These are phyloP conservation scores for Cyclotella cryptica DNA, from an alignment of 108 stramenopile genomes.

Conservation along the genomic window DNA sequence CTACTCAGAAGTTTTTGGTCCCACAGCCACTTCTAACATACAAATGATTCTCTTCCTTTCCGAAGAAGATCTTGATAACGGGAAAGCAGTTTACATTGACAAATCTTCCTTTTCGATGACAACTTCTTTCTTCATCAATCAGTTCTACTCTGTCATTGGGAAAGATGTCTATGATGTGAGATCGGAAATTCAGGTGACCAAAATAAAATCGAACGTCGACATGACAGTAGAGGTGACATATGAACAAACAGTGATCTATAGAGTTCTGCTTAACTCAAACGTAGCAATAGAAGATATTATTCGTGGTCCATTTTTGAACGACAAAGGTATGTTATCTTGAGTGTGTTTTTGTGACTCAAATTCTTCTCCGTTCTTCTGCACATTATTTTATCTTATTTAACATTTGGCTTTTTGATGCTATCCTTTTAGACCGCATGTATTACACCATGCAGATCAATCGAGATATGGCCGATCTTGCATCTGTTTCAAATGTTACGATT, in stretches of 20 bases:
- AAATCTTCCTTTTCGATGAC: neutral
- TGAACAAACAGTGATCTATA: constrained; percentile 9
- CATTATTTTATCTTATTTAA: neutral
- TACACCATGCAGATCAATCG: constrained; percentile 7
- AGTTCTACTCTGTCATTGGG: constrained; percentile 9
- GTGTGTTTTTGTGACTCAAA: neutral
- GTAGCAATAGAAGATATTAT: constrained; percentile 6
- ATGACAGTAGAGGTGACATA: constrained; percentile 2
- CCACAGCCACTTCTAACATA: neutral
- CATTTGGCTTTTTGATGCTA: neutral
- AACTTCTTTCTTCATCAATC: constrained; percentile 6
- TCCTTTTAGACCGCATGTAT: neutral
- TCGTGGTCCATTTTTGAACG: constrained; percentile 8
- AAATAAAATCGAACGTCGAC: neutral
- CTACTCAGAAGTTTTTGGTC: constrained; percentile 8
- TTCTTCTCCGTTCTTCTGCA: neutral
- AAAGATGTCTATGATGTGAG: constrained; percentile 22
- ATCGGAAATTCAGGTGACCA: constrained; percentile 2
- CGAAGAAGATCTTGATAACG: neutral
- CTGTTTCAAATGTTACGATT: neutral
- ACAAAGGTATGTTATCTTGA: neutral
- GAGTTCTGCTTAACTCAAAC: neutral
- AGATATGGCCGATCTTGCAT: neutral
- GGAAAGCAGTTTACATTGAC: neutral
- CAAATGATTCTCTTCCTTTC: neutral